A percentile compares a stretch with the other conserved stretches of the same genome.
Conservation (phyloP, 129 eudicot genomes). For the Rutidosis leptorrhynchoides region DNA sequence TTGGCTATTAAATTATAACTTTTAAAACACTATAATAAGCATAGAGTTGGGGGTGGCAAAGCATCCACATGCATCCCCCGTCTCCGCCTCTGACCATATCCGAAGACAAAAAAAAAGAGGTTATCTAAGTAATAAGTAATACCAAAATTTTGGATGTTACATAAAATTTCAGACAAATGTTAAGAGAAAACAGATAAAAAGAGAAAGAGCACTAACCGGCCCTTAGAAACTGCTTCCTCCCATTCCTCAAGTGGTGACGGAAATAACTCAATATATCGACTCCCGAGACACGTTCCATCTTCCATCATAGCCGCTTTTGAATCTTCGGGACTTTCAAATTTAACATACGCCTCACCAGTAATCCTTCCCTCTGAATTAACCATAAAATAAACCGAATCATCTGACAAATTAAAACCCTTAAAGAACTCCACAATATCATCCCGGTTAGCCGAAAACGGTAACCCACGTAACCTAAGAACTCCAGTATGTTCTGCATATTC, state of each 20-base stretch:
- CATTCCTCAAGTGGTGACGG: conserved; percentile 77
- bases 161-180: too few relatives aligned
- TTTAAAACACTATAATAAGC: too few relatives aligned
- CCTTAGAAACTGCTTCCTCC: conserved; percentile 75
- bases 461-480: conserved; percentile 72
- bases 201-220: conserved; percentile 53
- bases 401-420: conserved; percentile 60
- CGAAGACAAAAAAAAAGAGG: too few relatives aligned
- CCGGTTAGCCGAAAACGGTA: conserved; percentile 71
- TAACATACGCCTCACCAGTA: conserved; percentile 91
- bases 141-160: too few relatives aligned
- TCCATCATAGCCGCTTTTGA: conserved; percentile 87
- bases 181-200: too few relatives aligned
- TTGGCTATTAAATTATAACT: too few relatives aligned
- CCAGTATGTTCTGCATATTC: conserved; percentile 78
- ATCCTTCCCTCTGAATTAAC: conserved; percentile 77
- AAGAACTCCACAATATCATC: conserved; percentile 77
- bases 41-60: too few relatives aligned
- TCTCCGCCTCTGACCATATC: too few relatives aligned
- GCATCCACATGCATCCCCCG: too few relatives aligned
- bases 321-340: conserved; percentile 77
- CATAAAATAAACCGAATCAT: conserved; percentile 61
- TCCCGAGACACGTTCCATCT: conserved; percentile 80
- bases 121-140: too few relatives aligned
- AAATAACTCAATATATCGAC: conserved; percentile 85